Percentiles rank a stretch among this genome's conserved stretches.
phyloP scores from a whole-genome alignment of 371 early-diverging fungal genomes.

The Mucor lusitanicus region DNA sequence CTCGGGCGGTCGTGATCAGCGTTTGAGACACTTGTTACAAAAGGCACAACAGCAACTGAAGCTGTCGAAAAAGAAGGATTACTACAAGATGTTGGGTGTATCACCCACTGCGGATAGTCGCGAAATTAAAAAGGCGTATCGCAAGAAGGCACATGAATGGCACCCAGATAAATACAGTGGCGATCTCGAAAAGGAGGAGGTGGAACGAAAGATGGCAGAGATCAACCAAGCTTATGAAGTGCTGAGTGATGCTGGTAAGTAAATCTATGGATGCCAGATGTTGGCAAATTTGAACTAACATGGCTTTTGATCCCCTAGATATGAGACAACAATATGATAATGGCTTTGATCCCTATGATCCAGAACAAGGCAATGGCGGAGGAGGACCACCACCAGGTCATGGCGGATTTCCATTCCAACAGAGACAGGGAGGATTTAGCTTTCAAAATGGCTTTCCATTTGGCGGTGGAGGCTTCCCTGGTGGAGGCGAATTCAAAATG shows the following conservation, averaged over 20 bases:
- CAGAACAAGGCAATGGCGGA: slow-evolving; percentile 51
- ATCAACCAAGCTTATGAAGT: slow-evolving; percentile 95
- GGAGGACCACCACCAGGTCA: slow-evolving; percentile 31
- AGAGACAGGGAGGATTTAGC: slow-evolving; percentile 44
- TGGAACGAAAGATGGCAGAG: slow-evolving; percentile 90
- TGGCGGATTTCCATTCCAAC: slow-evolving; percentile 31
- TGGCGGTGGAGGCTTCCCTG: slow-evolving; percentile 13
- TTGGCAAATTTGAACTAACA: background rate
- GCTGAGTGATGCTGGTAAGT: slow-evolving; percentile 72
- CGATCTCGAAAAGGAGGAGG: slow-evolving; percentile 75
- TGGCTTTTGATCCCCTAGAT: slow-evolving; percentile 26
- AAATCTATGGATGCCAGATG: background rate
- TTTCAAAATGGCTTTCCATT: slow-evolving; percentile 24
- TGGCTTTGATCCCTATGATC: slow-evolving; percentile 94
- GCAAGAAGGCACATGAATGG: slow-evolving; percentile 85
- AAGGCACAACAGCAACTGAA: slow-evolving; percentile 69
- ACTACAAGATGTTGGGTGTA: slow-evolving; percentile 86
- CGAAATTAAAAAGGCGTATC: slow-evolving; percentile 93
- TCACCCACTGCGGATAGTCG: slow-evolving; percentile 69
- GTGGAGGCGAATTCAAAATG: slow-evolving; percentile 20
- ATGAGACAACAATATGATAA: slow-evolving; percentile 78
- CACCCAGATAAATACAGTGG: slow-evolving; percentile 92
- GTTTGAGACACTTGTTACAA: slow-evolving; percentile 5
- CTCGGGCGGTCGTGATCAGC: slow-evolving; percentile 18
- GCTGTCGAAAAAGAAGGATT: slow-evolving; percentile 76